Evolutionary conservation across 1,284 basidiomycete genomes (phyloP).

Genomic region (Boletellus deceptivus): DNA sequence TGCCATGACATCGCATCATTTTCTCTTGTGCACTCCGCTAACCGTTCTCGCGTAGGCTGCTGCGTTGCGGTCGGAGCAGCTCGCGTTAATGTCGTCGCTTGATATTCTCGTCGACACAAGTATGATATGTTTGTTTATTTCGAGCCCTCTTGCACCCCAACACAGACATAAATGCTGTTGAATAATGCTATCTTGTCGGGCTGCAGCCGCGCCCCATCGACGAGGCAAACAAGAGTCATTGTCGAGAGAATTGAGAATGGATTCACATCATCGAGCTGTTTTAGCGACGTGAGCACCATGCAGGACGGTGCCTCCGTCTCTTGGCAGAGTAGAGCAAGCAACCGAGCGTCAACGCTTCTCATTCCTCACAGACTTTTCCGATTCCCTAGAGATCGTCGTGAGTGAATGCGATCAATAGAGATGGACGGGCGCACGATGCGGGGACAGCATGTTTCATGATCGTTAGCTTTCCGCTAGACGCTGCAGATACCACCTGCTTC

Average conservation of each 20-base stretch:
- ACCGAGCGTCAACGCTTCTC: constrained; percentile 18
- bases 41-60: constrained; percentile 15
- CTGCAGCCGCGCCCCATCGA: neutral
- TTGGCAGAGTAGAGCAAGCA: neutral
- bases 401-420: constrained; percentile 2
- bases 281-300: constrained; percentile 5
- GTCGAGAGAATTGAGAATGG: too few relatives aligned
- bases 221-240: neutral
- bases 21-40: constrained; percentile 6
- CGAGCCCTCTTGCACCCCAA: neutral
- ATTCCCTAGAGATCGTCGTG: constrained; percentile 19
- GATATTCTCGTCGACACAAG: constrained; percentile 13
- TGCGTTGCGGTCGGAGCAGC: constrained; percentile 7
- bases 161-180: neutral
- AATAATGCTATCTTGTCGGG: neutral
- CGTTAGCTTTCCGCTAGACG: constrained; percentile 79
- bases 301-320: neutral
- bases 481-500: constrained; percentile 84
- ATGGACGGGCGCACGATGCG: constrained; percentile 39
- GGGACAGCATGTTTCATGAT: constrained; percentile 74
- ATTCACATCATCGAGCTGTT: constrained; percentile 4
- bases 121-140: constrained; percentile 20
- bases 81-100: constrained; percentile 18
- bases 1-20: constrained; percentile 19
- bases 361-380: constrained; percentile 15